phyloP scores from a whole-genome alignment of 495 filamentous ascomycete genomes.

The Lasiosphaeria hispida region DNA sequence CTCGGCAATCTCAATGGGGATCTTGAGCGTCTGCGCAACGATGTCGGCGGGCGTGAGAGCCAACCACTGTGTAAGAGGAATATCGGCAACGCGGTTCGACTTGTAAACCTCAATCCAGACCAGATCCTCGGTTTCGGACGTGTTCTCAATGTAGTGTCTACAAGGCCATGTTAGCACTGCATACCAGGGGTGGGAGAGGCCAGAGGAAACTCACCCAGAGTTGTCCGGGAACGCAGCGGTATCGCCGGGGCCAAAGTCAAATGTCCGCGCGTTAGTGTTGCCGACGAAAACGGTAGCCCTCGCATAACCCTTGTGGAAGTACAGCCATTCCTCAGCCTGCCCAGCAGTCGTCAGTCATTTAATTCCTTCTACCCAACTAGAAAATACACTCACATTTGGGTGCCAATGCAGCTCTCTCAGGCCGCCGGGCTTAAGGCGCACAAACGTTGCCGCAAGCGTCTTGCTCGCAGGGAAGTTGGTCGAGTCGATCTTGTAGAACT shows the following conservation, averaged over 20 bases:
- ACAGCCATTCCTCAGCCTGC: slow-evolving; percentile 64
- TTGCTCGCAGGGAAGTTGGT: slow-evolving; percentile 59
- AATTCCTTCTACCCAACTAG: background rate
- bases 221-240: slow-evolving; percentile 67
- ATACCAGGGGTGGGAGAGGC: background rate
- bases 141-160: slow-evolving; percentile 66
- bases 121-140: slow-evolving; percentile 56
- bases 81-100: slow-evolving; percentile 60
- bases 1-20: slow-evolving; percentile 54
- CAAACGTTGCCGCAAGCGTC: slow-evolving; percentile 60
- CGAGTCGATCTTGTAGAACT: slow-evolving; percentile 58
- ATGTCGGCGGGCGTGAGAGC: slow-evolving; percentile 60
- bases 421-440: slow-evolving; percentile 57
- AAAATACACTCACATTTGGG: slow-evolving; percentile 51
- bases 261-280: slow-evolving; percentile 55
- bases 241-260: slow-evolving; percentile 63
- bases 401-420: slow-evolving; percentile 67
- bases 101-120: slow-evolving; percentile 68
- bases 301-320: slow-evolving; percentile 58
- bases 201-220: slow-evolving; percentile 12
- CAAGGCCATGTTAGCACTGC: background rate
- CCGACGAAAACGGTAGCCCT: slow-evolving; percentile 63
- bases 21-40: slow-evolving; percentile 56
- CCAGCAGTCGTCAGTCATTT: background rate
- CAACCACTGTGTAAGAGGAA: slow-evolving; percentile 62